Base-by-base conservation (phyloP, 2,329 filamentous ascomycete species). In the Dothideomycetes sp. region DNA sequence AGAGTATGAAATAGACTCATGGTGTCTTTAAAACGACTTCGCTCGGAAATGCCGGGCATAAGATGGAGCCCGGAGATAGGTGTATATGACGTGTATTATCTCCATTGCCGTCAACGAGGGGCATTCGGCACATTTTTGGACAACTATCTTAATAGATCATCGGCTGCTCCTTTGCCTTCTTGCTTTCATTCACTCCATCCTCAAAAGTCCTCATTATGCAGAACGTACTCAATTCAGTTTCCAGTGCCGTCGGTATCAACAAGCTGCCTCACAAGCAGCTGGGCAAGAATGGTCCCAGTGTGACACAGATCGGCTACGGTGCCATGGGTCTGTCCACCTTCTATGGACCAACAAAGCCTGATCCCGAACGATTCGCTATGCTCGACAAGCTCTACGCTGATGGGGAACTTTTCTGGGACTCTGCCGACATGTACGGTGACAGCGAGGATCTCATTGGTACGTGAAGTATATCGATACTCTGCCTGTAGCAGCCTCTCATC, bases 361-460 rank as follows among this genome's bases (percentile, higher is more conserved):
- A 75, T 19, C 53, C 63, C 16, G 68, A 74, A 43, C 65, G 69
- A 3, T 60, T 75, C 41, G 61, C 61, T 3, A 47, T 76, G 2
- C 64, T 77, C 15, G 70, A 75, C 50, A 61, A 61, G 10, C 64
- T 64, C 3, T 68, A 68, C 54, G 66, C 68, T 19, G 46, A 66
- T 2, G 73, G 73, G 36, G 63, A 65, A 36, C 62, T 60, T 9
- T 66, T 68, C 50, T 75, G 71, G 70, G 72, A 76, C 45, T 54
- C 58, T 18, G 49, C 58, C 4, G 56, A 58, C 42, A 56, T 59
- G 49, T 64, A 64, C 40, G 51, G 49, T 5, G 66, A 66, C 46
- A 63, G 53, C 36, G 67, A 71, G 47, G 59, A 62, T 22, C 49
- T 70, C 10, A 46, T 71, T 4, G 65, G 65, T 43, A 58, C 48